These are phyloP conservation scores for Chenopodium suecicum DNA, from an alignment of 148 eudicot genomes.

Conservation along the genomic window DNA sequence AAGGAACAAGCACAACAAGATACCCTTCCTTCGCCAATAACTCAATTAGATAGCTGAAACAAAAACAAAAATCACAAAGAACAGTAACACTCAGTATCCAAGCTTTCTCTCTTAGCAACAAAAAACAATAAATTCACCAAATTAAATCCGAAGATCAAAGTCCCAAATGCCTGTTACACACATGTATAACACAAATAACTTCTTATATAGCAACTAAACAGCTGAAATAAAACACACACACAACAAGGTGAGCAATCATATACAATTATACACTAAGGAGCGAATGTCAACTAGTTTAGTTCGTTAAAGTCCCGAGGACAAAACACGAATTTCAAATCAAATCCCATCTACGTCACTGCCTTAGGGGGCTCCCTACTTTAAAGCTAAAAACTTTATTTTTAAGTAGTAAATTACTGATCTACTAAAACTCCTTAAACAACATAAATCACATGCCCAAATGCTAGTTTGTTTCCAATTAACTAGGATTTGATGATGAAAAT, in stretches of 20 bases:
- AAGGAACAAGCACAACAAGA: constrained; percentile 82
- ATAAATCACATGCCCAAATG: constrained; percentile 4
- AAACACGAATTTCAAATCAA: neutral
- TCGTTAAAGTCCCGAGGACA: neutral
- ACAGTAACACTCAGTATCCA: neutral
- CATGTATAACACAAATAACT: neutral
- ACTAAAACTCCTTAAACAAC: neutral
- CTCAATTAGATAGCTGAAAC: constrained; percentile 73
- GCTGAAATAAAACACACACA: neutral
- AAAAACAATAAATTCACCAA: neutral
- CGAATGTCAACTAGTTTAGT: neutral
- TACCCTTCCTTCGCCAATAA: constrained; percentile 77
- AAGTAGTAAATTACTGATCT: neutral
- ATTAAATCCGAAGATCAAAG: neutral
- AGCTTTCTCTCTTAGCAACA: neutral
- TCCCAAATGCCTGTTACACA: neutral
- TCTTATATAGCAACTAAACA: neutral
- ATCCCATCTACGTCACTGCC: neutral
- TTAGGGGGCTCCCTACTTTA: neutral
- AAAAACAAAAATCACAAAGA: constrained; percentile 8
- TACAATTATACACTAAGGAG: neutral
- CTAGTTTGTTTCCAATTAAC: neutral
- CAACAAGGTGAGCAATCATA: neutral
- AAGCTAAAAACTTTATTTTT: neutral
- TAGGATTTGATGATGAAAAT: neutral